Evolutionary conservation across 1,139 yeast species (phyloP), one percentile per base, ranked within the genome.

Genomic region (Suhomyces atakaporum): DNA sequence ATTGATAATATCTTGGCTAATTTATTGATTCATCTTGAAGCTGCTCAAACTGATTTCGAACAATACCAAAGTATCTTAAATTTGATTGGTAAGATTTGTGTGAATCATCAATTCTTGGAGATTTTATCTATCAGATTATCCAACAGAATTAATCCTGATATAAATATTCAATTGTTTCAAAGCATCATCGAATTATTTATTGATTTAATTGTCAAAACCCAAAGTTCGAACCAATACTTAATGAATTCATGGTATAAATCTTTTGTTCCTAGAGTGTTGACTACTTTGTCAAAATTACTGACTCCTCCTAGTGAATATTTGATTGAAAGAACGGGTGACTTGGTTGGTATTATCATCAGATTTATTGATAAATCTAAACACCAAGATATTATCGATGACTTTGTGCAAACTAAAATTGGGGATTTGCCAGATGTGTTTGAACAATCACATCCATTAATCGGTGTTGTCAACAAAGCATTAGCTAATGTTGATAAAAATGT

Each of bases 1-100:
- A 59, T 81, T 20, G 83, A 79, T 22, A 68, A 75, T 5, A 69
- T 86, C 1, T 66, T 87, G 35, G 86, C 90, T 1, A 68, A 67
- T 20, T 63, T 89, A 37, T 57, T 87, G 25, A 65, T 75, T 2
- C 59, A 70, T 3, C 36, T 48, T 22, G 53, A 47, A 14, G 27
- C 32, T 3, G 35, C 84, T 1, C 71, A 68, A 10, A 68, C 42
- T 8, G 33, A 58, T 12, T 36, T 43, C 5, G 60, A 53, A 29
- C 18, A 44, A 20, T 50, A 53, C 33, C 43, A 47, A 25, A 65
- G 67, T 31, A 58, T 73, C 2, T 60, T 81, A 31, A 62, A 62
- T 7, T 61, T 80, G 10, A 56, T 79, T 30, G 66, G 65, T n/a
- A 56, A 58, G 11, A 59, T 77, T 19, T 66, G 77, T 31, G 66